A percentile compares a stretch with the other conserved stretches of the same genome.
Evolutionary conservation across 345 rosid genomes (phyloP).

Genomic region (Eucalyptus erythrocorys): DNA sequence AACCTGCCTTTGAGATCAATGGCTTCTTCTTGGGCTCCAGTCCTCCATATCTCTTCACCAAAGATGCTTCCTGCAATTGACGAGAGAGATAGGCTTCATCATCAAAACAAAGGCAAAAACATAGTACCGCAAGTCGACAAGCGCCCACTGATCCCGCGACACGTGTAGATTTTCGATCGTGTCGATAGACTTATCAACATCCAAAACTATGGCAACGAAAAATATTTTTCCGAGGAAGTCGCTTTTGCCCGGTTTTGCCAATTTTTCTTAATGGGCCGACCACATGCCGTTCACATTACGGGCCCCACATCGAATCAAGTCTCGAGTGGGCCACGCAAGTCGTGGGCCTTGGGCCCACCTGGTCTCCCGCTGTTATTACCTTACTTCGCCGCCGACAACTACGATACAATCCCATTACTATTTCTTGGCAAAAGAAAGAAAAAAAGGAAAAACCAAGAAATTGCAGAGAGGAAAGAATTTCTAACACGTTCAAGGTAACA

Average conservation of each 20-base stretch:
- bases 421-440: background rate
- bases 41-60: background rate
- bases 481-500: background rate
- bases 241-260: background rate
- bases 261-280: background rate
- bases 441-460: background rate
- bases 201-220: background rate
- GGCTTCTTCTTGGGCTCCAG: background rate
- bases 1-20: background rate
- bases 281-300: background rate
- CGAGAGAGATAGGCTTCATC: fast-evolving
- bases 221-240: background rate
- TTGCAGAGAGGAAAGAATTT: background rate
- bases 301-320: background rate
- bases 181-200: no score
- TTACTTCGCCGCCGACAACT: background rate
- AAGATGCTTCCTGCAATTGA: background rate
- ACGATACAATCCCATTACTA: background rate
- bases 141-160: background rate
- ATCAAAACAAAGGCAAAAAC: background rate
- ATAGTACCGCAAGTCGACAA: background rate
- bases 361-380: background rate
- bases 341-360: background rate
- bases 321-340: background rate
- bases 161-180: background rate